Evolutionary conservation across 495 filamentous ascomycete genomes (phyloP).

Genomic region (Podospora conica): DNA sequence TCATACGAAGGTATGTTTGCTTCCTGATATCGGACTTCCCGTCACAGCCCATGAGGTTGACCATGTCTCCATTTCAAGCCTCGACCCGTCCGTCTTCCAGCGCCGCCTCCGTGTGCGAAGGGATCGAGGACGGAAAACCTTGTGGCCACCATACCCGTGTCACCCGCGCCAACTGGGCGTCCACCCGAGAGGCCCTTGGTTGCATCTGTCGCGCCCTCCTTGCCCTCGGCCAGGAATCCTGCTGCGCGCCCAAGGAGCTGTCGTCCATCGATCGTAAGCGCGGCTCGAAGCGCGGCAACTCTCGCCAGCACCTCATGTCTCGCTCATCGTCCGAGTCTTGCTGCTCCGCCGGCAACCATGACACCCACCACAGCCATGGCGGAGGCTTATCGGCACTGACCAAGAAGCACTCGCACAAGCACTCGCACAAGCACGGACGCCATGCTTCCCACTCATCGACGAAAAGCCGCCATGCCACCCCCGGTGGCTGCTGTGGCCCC

Average conservation of each 20-base stretch:
- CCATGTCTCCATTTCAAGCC: not conserved
- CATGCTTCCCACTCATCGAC: not conserved
- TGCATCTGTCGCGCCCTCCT: constrained; percentile 51
- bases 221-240: constrained; percentile 48
- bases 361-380: not conserved
- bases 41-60: not conserved
- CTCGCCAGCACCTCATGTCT: constrained; percentile 2
- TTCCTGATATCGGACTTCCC: not conserved
- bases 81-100: constrained; percentile 8
- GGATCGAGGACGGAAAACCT: constrained; percentile 18
- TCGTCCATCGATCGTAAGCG: constrained; percentile 24
- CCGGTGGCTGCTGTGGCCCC: not conserved
- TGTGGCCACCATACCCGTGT: constrained; percentile 29
- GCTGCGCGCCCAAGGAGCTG: constrained; percentile 32
- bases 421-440: not conserved
- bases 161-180: constrained; percentile 32
- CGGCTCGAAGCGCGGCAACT: constrained; percentile 11
- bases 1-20: constrained; percentile 4
- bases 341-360: constrained; percentile 7
- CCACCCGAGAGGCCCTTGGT: constrained; percentile 42
- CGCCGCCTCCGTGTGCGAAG: constrained; percentile 13
- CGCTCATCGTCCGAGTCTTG: constrained; percentile 18
- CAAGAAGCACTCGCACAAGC: not conserved
- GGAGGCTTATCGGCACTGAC: not conserved
- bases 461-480: not conserved